Evolutionary conservation across 768 basidiomycete species (phyloP), one percentile per base, ranked within the genome.

Genomic region (Podaxis sp.): DNA sequence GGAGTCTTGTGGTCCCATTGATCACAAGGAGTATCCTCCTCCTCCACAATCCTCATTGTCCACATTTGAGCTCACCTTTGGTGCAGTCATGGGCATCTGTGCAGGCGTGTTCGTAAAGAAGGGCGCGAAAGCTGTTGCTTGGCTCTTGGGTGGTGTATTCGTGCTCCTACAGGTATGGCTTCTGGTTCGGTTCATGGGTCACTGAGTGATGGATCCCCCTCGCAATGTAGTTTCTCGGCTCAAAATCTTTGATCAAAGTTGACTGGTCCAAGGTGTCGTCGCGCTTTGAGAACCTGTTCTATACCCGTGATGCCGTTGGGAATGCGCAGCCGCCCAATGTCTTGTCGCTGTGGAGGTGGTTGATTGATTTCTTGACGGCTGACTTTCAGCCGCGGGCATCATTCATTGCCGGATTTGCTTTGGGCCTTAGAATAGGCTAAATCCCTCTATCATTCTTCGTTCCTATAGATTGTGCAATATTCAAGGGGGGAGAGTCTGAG

Each of bases 31-130:
- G 9, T 58, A 51, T 10, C 82, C 82, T 0, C 82, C 85, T 13
- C 87, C 81, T 2, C 89, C 90, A 1, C 65, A 73, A 48, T 94
- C 93, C n/a, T 80, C 85, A 0, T 78, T 97, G n/a, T 91, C 87
- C 57, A 60, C 85, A 18, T 89, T 89, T 68, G 89, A 96, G 65
- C 83, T 98, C 27, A 79, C 87, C 0, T 98, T 98, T 70, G 96
- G 96, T 10, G 91, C 93, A 4, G 87, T 91, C 0, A 84, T 87
- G 59, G 96, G 96, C 0, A 70, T 98, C 44, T 97, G 93, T 67
- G 86, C 93, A 0, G 96, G 96, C 0, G 81, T 98, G 0, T 98
- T 98, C 69, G 79, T 96, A 66, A 98, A 97, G 76, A 98, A 96
- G 72, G 95, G 96, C n/a, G 84, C 88, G 6, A 91, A 88, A 71